Evolutionary conservation across 495 filamentous ascomycete species (phyloP).

Genomic region (Rhypophila decipiens): DNA sequence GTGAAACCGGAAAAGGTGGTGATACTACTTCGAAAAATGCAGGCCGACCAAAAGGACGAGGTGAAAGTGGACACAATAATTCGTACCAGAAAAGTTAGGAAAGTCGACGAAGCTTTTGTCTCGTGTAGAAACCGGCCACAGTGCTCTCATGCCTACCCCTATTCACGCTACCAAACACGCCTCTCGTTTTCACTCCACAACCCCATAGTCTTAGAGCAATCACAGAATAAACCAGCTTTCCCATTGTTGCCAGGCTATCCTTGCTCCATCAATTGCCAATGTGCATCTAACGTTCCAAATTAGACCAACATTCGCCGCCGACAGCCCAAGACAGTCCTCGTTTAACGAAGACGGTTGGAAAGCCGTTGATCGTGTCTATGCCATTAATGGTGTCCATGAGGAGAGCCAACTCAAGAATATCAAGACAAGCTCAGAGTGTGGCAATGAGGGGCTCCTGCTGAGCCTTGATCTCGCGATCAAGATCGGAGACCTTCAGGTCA

Average conservation of each 20-base stretch:
- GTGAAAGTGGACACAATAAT: too few relatives aligned
- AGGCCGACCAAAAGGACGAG: too few relatives aligned
- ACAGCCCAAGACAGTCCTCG: conserved; percentile 5
- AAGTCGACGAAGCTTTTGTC: too few relatives aligned
- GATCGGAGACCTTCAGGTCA: conserved; percentile 41
- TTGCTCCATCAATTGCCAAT: neutral
- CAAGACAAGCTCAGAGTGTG: conserved; percentile 6
- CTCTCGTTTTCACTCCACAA: too few relatives aligned
- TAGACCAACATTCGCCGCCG: conserved; percentile 4
- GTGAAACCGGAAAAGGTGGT: too few relatives aligned
- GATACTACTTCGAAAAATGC: too few relatives aligned
- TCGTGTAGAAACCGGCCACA: too few relatives aligned
- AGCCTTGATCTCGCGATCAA: conserved; percentile 8
- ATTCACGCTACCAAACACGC: too few relatives aligned
- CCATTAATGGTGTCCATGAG: conserved; percentile 27
- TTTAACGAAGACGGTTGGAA: conserved; percentile 4
- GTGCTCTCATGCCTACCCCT: too few relatives aligned
- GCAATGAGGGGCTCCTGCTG: conserved; percentile 35
- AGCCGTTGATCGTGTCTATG: conserved; percentile 21
- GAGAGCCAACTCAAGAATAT: conserved; percentile 8
- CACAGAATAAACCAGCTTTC: neutral
- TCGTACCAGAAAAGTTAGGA: too few relatives aligned
- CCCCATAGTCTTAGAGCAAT: too few relatives aligned
- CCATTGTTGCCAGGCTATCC: conserved; percentile 9
- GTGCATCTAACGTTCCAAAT: neutral